Evolutionary conservation across 2,329 filamentous ascomycete genomes (phyloP), one percentile per base, ranked within the genome.

Genomic region (Aspergillus floridensis): DNA sequence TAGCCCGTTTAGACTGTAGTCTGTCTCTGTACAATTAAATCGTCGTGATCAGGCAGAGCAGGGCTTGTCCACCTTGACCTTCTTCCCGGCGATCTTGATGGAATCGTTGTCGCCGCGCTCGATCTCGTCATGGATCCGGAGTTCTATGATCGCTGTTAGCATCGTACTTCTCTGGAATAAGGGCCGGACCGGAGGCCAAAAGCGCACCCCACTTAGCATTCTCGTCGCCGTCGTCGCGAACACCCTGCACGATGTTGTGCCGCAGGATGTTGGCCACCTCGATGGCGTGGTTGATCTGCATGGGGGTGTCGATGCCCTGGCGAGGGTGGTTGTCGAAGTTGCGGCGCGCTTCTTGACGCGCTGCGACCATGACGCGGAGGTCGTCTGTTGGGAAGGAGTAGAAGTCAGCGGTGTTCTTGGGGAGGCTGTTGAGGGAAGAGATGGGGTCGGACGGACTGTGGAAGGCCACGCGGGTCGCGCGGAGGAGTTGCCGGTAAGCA

Each of bases 51-150:
- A 72, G 58, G 70, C 75, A 24, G 75, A 76, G 61, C 77, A 79
- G 49, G 75, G 68, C 66, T 78, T 77, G 49, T 76, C 74, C 56
- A 77, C 70, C 67, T 77, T 78, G 41, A 77, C 72, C 19, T 68
- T 64, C 65, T 75, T 67, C 35, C 69, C 68, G 1, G 77, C 81
- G 2, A 86, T 80, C 77, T 93, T 96, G 69, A 97, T 86, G 35
- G 88, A 91, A 68, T 97, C 92, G 72, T 99, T 99, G 77, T 98
- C 90, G 56, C 95, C 92, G 65, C 91, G 84, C 76, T 99, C 93
- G 31, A 89, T 99, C 65, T 96, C 81, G 62, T 96, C 85, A 74
- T 98, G 95, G 77, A 99, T 97, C 54, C 88, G 84, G 59, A 98
- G 79, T 72, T 89, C 92, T 97, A 63, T 8, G 22, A 41, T 24